phyloP scores from a whole-genome alignment of 495 filamentous ascomycete genomes.

The Astrothelium macrocarpum region DNA sequence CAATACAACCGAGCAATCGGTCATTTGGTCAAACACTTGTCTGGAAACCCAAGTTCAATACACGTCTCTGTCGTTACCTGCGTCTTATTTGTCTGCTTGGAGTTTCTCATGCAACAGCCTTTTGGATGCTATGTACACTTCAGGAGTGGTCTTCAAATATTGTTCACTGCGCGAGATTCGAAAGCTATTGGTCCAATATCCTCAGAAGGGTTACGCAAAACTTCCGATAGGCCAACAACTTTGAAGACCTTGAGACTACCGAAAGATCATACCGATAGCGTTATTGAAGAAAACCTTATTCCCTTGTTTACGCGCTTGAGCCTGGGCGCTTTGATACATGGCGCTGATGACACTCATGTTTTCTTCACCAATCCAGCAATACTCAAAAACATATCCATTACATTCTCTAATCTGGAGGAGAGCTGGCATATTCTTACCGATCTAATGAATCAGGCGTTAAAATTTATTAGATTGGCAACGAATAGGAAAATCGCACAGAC shows the following conservation, averaged over 20 bases:
- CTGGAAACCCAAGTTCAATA: background rate
- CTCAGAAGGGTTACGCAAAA: background rate
- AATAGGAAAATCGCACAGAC: background rate
- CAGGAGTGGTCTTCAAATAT: slow-evolving; percentile 15
- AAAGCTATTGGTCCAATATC: background rate
- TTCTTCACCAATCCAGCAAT: background rate
- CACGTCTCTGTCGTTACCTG: slow-evolving; percentile 16
- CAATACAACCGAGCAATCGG: slow-evolving; percentile 6
- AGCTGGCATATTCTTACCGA: background rate
- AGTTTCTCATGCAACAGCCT: slow-evolving; percentile 11
- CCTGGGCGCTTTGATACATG: background rate
- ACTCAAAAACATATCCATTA: background rate
- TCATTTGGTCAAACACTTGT: background rate
- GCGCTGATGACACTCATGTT: background rate
- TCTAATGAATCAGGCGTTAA: background rate
- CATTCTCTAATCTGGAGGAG: background rate
- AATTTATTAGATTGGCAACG: background rate
- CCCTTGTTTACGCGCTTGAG: background rate
- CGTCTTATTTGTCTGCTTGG: slow-evolving; percentile 16
- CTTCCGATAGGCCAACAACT: background rate
- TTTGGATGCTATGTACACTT: slow-evolving; percentile 12
- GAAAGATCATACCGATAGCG: background rate
- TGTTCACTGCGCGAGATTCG: background rate
- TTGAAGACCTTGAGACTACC: background rate
- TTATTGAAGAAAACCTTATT: background rate